These are phyloP conservation scores for Penicillium expansum DNA, from an alignment of 2,329 filamentous ascomycete genomes.

Conservation along the genomic window DNA sequence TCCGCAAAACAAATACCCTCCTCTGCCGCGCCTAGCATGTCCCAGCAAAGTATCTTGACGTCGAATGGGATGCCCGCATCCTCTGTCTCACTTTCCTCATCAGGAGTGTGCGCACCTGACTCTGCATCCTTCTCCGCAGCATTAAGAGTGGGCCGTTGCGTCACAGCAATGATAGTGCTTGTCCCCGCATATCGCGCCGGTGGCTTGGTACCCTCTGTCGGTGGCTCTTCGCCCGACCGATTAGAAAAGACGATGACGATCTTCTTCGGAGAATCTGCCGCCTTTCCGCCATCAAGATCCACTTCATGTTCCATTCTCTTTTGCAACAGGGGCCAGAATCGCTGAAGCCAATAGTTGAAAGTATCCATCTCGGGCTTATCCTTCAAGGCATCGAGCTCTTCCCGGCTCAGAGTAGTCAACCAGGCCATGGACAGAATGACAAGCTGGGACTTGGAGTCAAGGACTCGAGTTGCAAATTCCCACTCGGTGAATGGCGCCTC, in stretches of 20 bases:
- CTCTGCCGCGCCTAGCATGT: conserved; percentile 44
- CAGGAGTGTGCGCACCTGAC: conserved; percentile 7
- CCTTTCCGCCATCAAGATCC: conserved; percentile 26
- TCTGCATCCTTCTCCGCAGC: neutral
- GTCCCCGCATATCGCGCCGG: conserved; percentile 49
- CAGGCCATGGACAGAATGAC: conserved; percentile 64
- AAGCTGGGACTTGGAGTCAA: conserved; percentile 49
- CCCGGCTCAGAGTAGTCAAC: conserved; percentile 52
- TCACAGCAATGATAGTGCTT: conserved; percentile 45
- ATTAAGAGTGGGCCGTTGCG: conserved; percentile 25
- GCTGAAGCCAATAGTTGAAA: conserved; percentile 61
- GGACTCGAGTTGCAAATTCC: conserved; percentile 59
- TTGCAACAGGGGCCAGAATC: conserved; percentile 54
- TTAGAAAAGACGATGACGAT: conserved; percentile 50
- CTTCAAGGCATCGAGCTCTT: conserved; percentile 47
- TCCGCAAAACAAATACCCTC: conserved; percentile 50
- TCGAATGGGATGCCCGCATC: conserved; percentile 26
- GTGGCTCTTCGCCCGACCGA: conserved; percentile 44
- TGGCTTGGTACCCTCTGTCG: conserved; percentile 34
- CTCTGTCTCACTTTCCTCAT: conserved; percentile 13
- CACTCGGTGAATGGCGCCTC: conserved; percentile 55
- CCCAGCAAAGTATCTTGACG: conserved; percentile 46
- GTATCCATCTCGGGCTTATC: conserved; percentile 57
- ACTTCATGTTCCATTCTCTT: conserved; percentile 29
- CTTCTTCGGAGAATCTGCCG: conserved; percentile 28